Percentiles rank a stretch among this genome's conserved stretches.
These are phyloP conservation scores for Epithele typhae DNA, from an alignment of 768 basidiomycete species.

Conservation along the genomic window DNA sequence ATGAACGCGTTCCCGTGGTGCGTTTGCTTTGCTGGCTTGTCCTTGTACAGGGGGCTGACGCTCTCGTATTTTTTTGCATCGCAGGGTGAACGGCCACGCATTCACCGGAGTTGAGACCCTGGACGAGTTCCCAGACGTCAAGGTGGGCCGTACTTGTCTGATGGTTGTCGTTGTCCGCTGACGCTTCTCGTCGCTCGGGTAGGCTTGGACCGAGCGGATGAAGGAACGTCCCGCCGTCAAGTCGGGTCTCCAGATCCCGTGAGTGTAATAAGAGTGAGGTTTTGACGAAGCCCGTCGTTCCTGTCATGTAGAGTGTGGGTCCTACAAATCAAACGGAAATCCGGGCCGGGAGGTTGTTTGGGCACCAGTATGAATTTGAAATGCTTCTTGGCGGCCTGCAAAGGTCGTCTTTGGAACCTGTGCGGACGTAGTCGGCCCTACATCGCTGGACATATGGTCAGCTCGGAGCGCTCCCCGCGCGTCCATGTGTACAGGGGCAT, in stretches of 20 bases:
- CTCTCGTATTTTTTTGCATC: not conserved
- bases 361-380: too few relatives aligned
- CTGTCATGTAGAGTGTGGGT: too few relatives aligned
- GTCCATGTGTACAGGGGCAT: too few relatives aligned
- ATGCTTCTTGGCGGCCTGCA: too few relatives aligned
- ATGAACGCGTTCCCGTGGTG: conserved; percentile 62
- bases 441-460: too few relatives aligned
- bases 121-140: conserved; percentile 61
- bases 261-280: too few relatives aligned
- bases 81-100: conserved; percentile 38
- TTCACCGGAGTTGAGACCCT: conserved; percentile 50
- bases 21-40: not conserved
- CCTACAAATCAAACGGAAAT: too few relatives aligned
- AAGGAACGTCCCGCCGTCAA: conserved; percentile 12
- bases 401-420: too few relatives aligned
- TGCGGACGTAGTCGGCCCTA: too few relatives aligned
- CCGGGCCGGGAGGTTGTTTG: too few relatives aligned
- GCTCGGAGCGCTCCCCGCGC: too few relatives aligned
- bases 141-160: conserved; percentile 30
- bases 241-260: conserved; percentile 14
- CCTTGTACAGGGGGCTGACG: not conserved
- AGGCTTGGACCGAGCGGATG: conserved; percentile 15
- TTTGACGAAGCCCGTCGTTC: too few relatives aligned
- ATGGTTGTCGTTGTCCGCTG: not conserved
- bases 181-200: not conserved